Evolutionary conservation across 345 rosid genomes (phyloP), one percentile per base, ranked within the genome.

Genomic region (Clausena lansium): DNA sequence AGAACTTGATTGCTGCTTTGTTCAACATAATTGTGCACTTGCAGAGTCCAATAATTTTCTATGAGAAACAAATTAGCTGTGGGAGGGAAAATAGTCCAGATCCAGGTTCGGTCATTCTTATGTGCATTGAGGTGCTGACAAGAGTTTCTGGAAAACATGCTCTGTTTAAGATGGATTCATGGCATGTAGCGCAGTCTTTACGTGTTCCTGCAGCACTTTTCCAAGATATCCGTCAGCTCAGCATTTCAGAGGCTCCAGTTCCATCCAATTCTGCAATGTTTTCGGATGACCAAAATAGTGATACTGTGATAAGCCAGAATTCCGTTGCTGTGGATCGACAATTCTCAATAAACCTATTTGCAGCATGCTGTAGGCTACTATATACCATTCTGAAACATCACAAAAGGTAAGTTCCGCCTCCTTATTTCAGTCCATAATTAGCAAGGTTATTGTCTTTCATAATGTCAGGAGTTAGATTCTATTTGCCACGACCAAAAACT

Each of bases 41-140:
- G 84, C 93, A 88, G 86, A 85, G 92, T 85, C 97, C 98, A 66
- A 75, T 25, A 57, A 83, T 91, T 67, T 97, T 90, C 88, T 82
- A 41, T 62, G 50, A 81, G 73, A 81, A 71, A 65, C 66, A 66
- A 71, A 76, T 60, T 68, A 65, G 82, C 71, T 61, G 70, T 60
- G 78, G 76, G 20, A 63, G 79, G 71, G 81, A 69, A 79, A 75
- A 55, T 78, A 79, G 70, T 79, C 94, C 97, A 27, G 97, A 94
- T 90, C 85, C 93, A 38, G 98, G 98, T 81, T 87, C 94, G 20
- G 92, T 90, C 75, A 85, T 93, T 83, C 95, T 94, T 75, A 92
- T 92, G 98, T 91, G 94, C 84, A 87, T 91, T 79, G 94, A 91
- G 89, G 93, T 94, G 36, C 86, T 96, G 81, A 90, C 89, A 71